Percentiles rank a stretch among this genome's conserved stretches.
Evolutionary conservation across 2,329 filamentous ascomycete genomes (phyloP).

Genomic region (Atkinsonella texensis): DNA sequence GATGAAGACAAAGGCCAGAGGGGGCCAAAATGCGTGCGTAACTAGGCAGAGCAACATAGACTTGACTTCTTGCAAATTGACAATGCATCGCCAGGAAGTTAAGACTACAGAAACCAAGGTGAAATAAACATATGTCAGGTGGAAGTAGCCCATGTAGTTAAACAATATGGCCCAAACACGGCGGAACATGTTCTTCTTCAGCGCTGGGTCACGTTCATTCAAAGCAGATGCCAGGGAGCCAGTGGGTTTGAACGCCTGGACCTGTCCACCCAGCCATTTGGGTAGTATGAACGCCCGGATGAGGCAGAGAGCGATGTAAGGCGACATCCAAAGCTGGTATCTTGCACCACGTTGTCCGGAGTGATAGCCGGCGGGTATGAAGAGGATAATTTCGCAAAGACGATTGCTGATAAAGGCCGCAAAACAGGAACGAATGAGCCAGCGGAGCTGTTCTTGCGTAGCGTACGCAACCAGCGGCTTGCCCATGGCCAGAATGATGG

Average conservation of each 20-base stretch:
- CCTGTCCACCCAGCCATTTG: constrained; percentile 45
- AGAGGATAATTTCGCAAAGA: constrained; percentile 46
- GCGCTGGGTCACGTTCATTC: constrained; percentile 43
- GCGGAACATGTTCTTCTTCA: constrained; percentile 37
- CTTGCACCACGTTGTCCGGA: constrained; percentile 44
- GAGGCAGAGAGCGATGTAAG: constrained; percentile 46
- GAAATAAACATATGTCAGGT: constrained; percentile 41
- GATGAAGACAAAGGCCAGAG: constrained; percentile 43
- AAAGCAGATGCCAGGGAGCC: constrained; percentile 43
- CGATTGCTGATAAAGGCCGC: constrained; percentile 37
- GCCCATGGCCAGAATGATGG: constrained; percentile 44
- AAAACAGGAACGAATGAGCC: constrained; percentile 45
- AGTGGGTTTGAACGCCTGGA: constrained; percentile 47
- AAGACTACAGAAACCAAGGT: constrained; percentile 37
- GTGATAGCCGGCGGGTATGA: constrained; percentile 46
- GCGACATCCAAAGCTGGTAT: constrained; percentile 51
- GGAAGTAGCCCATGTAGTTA: constrained; percentile 44
- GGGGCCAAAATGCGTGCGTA: constrained; percentile 51
- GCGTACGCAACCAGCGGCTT: constrained; percentile 46
- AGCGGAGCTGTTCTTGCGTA: constrained; percentile 39
- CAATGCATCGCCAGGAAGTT: constrained; percentile 38
- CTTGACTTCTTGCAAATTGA: constrained; percentile 22
- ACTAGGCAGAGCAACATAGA: constrained; percentile 39
- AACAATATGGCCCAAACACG: constrained; percentile 42
- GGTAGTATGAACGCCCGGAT: constrained; percentile 46